phyloP scores from a whole-genome alignment of 192 early-diverging fungal species.

The Geranomyces variabilis region DNA sequence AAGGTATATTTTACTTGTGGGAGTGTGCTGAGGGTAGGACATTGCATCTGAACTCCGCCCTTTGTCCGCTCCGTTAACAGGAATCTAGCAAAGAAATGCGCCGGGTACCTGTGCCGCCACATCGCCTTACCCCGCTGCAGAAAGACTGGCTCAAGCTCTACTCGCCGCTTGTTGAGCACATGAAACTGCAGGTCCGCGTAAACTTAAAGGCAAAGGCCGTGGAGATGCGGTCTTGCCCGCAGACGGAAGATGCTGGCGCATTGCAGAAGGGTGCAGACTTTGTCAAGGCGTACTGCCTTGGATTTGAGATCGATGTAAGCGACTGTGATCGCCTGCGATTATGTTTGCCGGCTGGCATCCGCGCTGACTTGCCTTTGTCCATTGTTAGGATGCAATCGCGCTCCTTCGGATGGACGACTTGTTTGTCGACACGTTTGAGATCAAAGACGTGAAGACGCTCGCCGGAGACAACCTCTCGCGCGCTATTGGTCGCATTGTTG shows the following conservation, averaged over 20 bases:
- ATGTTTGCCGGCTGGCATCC: not conserved
- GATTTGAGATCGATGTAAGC: constrained; percentile 79
- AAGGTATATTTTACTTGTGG: not conserved
- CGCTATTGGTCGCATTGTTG: constrained; percentile 97
- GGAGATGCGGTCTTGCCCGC: constrained; percentile 82
- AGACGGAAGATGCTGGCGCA: constrained; percentile 86
- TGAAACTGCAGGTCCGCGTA: constrained; percentile 95
- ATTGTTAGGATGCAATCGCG: constrained; percentile 81
- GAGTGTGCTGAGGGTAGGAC: too few species aligned
- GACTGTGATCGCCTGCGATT: not conserved
- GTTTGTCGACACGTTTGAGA: constrained; percentile 95
- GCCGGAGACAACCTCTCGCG: constrained; percentile 94
- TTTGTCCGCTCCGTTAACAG: too few species aligned
- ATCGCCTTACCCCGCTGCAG: constrained; percentile 89
- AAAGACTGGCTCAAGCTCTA: constrained; percentile 96
- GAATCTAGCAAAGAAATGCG: constrained; percentile 44
- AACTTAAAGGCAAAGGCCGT: constrained; percentile 88
- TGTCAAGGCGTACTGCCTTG: constrained; percentile 88
- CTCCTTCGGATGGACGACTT: constrained; percentile 95
- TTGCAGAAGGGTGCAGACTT: constrained; percentile 98
- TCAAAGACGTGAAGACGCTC: constrained; percentile 97
- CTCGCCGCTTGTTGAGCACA: constrained; percentile 92
- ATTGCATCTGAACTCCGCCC: too few species aligned
- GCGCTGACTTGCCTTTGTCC: too few species aligned
- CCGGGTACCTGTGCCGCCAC: constrained; percentile 90